These are phyloP conservation scores for Pseudocercospora pini-densiflorae DNA, from an alignment of 2,329 filamentous ascomycete species.

Conservation along the genomic window DNA sequence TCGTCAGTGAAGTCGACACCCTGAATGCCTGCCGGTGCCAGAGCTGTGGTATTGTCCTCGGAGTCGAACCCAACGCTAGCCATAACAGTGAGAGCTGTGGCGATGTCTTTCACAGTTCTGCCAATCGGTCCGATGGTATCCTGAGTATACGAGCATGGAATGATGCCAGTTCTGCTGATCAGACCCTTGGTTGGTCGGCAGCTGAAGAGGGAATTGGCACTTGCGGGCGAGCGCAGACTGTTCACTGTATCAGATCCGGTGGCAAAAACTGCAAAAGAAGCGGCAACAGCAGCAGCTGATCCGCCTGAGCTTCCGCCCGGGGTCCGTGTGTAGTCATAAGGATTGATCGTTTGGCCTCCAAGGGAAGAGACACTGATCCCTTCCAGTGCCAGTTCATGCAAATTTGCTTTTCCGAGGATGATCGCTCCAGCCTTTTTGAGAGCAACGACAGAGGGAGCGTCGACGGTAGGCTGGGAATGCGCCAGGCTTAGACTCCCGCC, in stretches of 20 bases:
- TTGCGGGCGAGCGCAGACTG: constrained; percentile 64
- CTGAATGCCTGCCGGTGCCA: constrained; percentile 48
- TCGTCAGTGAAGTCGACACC: constrained; percentile 54
- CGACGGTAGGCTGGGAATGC: constrained; percentile 49
- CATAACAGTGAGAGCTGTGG: constrained; percentile 43
- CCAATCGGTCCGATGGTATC: constrained; percentile 40
- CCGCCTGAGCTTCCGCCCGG: constrained; percentile 69
- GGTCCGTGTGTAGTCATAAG: constrained; percentile 68
- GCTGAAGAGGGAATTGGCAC: constrained; percentile 64
- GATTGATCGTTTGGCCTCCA: constrained; percentile 68
- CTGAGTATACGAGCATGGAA: constrained; percentile 41
- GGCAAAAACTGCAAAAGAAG: constrained; percentile 60
- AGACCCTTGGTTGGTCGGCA: constrained; percentile 54
- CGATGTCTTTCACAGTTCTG: constrained; percentile 39
- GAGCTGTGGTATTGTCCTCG: constrained; percentile 57
- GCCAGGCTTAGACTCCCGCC: constrained; percentile 58
- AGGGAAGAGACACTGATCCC: constrained; percentile 66
- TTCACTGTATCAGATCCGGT: constrained; percentile 56
- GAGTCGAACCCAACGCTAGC: constrained; percentile 56
- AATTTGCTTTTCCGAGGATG: constrained; percentile 41
- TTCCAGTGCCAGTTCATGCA: constrained; percentile 68
- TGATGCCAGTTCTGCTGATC: constrained; percentile 35
- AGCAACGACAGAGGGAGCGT: constrained; percentile 36
- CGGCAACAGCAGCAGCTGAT: constrained; percentile 63
- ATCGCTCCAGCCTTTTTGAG: constrained; percentile 41